Evolutionary conservation across 2,329 filamentous ascomycete species (phyloP), one percentile per base, ranked within the genome.

Genomic region (Penicillium sp.): DNA sequence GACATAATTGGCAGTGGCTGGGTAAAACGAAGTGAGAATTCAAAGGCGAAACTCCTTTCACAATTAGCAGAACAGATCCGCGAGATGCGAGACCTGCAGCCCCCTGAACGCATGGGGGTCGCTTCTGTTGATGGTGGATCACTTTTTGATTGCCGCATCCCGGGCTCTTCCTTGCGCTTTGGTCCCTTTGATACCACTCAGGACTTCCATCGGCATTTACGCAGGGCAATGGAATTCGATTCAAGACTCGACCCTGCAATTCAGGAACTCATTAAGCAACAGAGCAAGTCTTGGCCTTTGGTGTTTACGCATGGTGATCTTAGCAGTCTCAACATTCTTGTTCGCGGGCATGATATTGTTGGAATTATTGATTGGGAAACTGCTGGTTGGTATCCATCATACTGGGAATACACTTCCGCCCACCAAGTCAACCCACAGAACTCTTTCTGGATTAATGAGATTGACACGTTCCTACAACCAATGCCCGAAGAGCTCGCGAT

Each of bases 331-430:
- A 77, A 77, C 47, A 74, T 78, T 47, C 75, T 78, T n/a, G n/a
- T n/a, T n/a, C n/a, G n/a, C n/a, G n/a, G n/a, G n/a, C n/a, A n/a
- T n/a, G n/a, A n/a, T 42, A 54, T 77, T n/a, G 65, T 67, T 9
- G 74, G 69, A 22, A 74, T 76, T 33, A 62, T 78, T 57, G 73
- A 77, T 42, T 77, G 73, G 75, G 73, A 77, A 61, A 58, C 66
- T 26, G 64, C 69, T 53, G 65, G 69, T 27, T 70, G 65, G 67
- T 72, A 67, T 61, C 67, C 62, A 23, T 64, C 53, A 37, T 69
- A 70, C 51, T 70, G 63, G 63, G 64, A 71, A 64, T 70, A 72
- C 37, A 76, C 73, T 7, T 37, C 65, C 44, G 75, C 73, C 20
- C 70, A 66, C 55, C 67, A 77, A 63, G 76, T 75, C 25, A 79